Evolutionary conservation across 441 rosid species (phyloP), one percentile per base, ranked within the genome.

Genomic region (Caryocar brasiliense): DNA sequence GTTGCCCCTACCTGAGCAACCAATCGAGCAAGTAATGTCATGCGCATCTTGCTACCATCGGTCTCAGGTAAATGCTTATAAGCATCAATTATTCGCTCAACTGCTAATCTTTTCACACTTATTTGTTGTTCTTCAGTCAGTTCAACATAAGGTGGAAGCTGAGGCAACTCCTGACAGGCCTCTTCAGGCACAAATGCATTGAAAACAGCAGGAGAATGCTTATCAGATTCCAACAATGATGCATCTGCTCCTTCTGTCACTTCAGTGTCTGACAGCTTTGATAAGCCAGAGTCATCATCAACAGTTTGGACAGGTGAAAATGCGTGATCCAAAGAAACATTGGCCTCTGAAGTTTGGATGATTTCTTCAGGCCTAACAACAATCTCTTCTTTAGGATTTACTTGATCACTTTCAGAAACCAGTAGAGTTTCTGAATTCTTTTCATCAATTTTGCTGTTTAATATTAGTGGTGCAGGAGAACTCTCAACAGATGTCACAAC

Each of bases 11-110:
- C 99, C 94, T 83, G 86, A 63, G 95, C 89, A 61, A 79, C 81
- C 68, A 94, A 73, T 47, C 96, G 83, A 52, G 99, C 80, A 72
- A 94, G 83, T 63, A 94, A 69, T 26, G 80, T 77, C 83, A 85
- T 81, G 51, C 78, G 75, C 17, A 57, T 79, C 65, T 59, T 58
- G 57, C 66, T 73, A 70, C 64, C 77, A 59, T 79, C 85, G 33
- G 71, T 61, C 57, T 79, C 82, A 54, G 66, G 48, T 15, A 81
- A 68, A 72, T 62, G 76, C 72, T 71, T 75, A 80, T 75, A 77
- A 37, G 96, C 81, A 52, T 77, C 79, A 62, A 91, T 67, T 45
- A 94, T 87, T 58, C 79, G 77, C 59, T 80, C 82, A 70, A 90
- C 71, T 43, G 95, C 83, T 64, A 81, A 59, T 54, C 74, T 83